Evolutionary conservation across 1,139 yeast genomes (phyloP).

Genomic region (Diutina mesorugosa): DNA sequence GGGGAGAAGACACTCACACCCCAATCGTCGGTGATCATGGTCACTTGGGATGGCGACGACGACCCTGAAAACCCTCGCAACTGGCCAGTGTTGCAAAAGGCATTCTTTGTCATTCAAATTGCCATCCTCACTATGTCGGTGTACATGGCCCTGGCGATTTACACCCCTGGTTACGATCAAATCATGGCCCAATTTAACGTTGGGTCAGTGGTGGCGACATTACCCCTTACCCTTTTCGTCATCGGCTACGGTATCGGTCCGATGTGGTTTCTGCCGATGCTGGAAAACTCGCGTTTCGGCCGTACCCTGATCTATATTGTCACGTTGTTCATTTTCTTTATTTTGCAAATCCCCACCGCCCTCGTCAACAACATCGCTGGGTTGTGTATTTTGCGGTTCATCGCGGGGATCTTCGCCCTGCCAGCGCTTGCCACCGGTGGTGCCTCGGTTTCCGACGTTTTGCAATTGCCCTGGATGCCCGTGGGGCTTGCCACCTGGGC

Average conservation of each 20-base stretch:
- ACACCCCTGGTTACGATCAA: conserved; percentile 37
- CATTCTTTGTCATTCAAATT: conserved; percentile 24
- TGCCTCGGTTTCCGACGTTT: conserved; percentile 9
- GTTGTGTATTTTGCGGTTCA: conserved; percentile 18
- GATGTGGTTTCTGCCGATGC: conserved; percentile 38
- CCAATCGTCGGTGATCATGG: conserved; percentile 7
- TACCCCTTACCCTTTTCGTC: conserved; percentile 29
- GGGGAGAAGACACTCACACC: not conserved
- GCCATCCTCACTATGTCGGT: conserved; percentile 37
- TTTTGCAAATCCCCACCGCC: conserved; percentile 24
- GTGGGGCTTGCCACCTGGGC: conserved; percentile 20
- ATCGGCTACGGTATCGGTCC: conserved; percentile 49
- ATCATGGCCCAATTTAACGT: conserved; percentile 25
- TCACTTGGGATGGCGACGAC: conserved; percentile 33
- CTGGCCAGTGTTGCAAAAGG: conserved; percentile 32
- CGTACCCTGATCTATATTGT: conserved; percentile 27
- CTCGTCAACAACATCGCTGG: conserved; percentile 17
- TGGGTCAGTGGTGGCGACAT: conserved; percentile 27
- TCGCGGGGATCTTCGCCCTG: conserved; percentile 16
- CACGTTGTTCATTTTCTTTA: conserved; percentile 17
- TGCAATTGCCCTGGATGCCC: conserved; percentile 15
- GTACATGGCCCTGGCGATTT: conserved; percentile 51
- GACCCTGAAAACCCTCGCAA: conserved; percentile 50
- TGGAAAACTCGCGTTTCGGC: conserved; percentile 42
- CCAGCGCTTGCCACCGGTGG: conserved; percentile 25